Conservation (phyloP, 106 monocot genomes). For the Amphibolis antarctica region DNA sequence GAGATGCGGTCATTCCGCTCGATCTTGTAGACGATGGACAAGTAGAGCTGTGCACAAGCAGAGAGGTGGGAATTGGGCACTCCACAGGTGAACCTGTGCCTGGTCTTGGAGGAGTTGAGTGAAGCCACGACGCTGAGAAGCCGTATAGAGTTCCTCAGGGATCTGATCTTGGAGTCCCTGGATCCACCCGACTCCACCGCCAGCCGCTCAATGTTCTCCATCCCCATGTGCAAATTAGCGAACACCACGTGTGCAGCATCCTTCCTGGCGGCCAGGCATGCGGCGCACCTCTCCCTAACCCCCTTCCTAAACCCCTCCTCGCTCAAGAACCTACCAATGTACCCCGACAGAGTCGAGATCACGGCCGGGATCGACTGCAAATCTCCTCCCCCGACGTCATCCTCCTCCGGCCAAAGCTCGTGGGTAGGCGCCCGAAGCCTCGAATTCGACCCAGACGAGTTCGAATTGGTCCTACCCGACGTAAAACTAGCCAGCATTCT, state of each 20-base stretch:
- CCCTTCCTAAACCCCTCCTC: slow-evolving; percentile 27
- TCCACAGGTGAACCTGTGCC: slow-evolving; percentile 31
- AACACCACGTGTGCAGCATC: slow-evolving; percentile 29
- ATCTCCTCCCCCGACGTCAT: slow-evolving; percentile 1
- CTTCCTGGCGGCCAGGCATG: slow-evolving; percentile 17
- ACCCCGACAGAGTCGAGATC: slow-evolving; percentile 37
- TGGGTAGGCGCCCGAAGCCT: neutral
- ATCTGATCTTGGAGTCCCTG: slow-evolving; percentile 39
- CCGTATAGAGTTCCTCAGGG: slow-evolving; percentile 53
- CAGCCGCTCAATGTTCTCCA: slow-evolving; percentile 45
- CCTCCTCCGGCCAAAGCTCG: neutral
- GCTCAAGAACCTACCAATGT: slow-evolving; percentile 33
- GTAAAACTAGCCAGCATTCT: neutral
- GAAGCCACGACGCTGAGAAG: slow-evolving; percentile 53
- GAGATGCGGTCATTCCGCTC: slow-evolving; percentile 32
- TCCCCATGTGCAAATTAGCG: slow-evolving; percentile 46
- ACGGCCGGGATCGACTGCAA: slow-evolving; percentile 13
- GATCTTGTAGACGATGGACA: slow-evolving; percentile 37
- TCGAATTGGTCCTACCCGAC: slow-evolving; percentile 5
- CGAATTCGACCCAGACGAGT: slow-evolving; percentile 3
- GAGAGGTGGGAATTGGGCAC: slow-evolving; percentile 47
- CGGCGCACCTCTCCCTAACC: slow-evolving; percentile 33
- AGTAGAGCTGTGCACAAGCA: slow-evolving; percentile 46
- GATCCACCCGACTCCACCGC: slow-evolving; percentile 10
- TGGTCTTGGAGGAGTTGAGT: slow-evolving; percentile 23